Conservation (phyloP, 495 filamentous ascomycete genomes). For the Annulohypoxylon stygium region DNA sequence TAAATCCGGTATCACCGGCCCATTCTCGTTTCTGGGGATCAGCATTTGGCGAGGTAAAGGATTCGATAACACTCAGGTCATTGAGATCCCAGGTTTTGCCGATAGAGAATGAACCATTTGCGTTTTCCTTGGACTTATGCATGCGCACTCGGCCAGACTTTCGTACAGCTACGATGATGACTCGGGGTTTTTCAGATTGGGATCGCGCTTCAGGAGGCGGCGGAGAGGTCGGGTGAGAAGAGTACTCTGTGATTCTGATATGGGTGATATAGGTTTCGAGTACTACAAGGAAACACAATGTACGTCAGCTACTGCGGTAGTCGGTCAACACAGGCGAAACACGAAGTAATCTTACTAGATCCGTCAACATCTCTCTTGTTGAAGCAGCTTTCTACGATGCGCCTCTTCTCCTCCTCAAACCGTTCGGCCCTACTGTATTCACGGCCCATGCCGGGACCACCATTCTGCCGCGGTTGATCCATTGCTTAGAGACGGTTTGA, state of each 20-base stretch:
- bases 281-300: conserved; percentile 63
- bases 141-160: conserved; percentile 93
- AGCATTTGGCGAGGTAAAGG: conserved; percentile 72
- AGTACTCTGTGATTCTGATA: conserved; percentile 88
- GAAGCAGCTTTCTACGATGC: conserved; percentile 94
- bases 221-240: conserved; percentile 83
- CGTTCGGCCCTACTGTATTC: conserved; percentile 80
- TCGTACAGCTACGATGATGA: conserved; percentile 92
- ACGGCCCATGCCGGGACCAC: conserved; percentile 49
- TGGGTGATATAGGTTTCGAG: conserved; percentile 98
- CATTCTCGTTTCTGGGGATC: conserved; percentile 79
- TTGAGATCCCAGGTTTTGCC: conserved; percentile 98
- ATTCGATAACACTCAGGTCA: conserved; percentile 83
- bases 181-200: conserved; percentile 85
- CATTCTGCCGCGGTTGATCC: conserved; percentile 49
- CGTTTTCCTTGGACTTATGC: conserved; percentile 96
- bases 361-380: conserved; percentile 87
- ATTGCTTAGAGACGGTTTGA: conserved; percentile 35
- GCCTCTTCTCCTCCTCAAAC: conserved; percentile 95
- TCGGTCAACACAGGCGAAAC: conserved; percentile 16
- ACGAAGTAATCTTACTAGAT: conserved; percentile 68
- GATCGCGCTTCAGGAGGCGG: conserved; percentile 77
- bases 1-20: conserved; percentile 84
- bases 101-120: conserved; percentile 93
- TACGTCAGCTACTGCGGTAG: conserved; percentile 26